phyloP scores from a whole-genome alignment of 345 rosid genomes.

The Camelina hispida region DNA sequence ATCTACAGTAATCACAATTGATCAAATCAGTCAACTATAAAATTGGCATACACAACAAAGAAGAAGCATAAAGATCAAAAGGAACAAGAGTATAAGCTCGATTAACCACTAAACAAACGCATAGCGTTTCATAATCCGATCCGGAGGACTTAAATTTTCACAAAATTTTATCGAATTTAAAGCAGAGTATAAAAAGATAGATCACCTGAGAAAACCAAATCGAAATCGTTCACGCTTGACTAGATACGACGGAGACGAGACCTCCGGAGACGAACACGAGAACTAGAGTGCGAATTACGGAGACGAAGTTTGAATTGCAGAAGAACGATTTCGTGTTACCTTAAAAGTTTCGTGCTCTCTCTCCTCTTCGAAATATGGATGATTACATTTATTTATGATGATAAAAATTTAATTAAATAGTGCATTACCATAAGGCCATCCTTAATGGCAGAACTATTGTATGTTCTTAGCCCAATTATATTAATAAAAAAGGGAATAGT shows the following conservation, averaged over 20 bases:
- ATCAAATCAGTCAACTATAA: conserved; percentile 41
- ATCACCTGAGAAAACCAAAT: conserved; percentile 40
- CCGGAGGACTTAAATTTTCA: not conserved
- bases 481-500: too few relatives aligned
- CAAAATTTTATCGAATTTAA: too few relatives aligned
- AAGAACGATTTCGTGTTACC: conserved; percentile 31
- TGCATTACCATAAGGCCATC: too few relatives aligned
- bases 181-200: conserved; percentile 9
- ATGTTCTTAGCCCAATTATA: too few relatives aligned
- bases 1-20: conserved; percentile 35
- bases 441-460: too few relatives aligned
- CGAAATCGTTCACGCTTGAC: conserved; percentile 27
- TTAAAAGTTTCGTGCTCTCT: conserved; percentile 5
- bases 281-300: conserved; percentile 25
- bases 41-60: not conserved
- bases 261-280: conserved; percentile 21
- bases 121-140: conserved; percentile 24
- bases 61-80: not conserved
- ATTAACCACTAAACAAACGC: not conserved
- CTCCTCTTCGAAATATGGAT: conserved; percentile 8
- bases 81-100: not conserved
- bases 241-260: conserved; percentile 32
- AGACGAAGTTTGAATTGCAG: conserved; percentile 32
- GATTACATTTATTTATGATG: not conserved
- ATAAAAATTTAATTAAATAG: not conserved